Percentiles rank a stretch among this genome's conserved stretches.
These are phyloP conservation scores for Mortierella sp. DNA, from an alignment of 371 early-diverging fungal species.

Conservation along the genomic window DNA sequence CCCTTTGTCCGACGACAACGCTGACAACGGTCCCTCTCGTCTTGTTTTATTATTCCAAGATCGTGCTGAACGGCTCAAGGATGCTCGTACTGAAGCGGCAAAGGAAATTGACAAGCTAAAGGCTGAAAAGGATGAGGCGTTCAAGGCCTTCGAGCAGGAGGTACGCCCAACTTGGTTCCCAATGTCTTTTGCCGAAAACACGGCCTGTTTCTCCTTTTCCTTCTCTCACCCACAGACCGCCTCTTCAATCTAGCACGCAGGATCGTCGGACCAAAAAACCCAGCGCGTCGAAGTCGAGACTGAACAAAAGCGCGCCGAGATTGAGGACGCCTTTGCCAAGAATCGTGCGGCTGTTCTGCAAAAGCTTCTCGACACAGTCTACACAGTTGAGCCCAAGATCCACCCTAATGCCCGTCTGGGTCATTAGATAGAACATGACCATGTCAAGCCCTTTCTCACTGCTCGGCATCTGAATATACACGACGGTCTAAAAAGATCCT, in stretches of 20 bases:
- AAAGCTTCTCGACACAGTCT: slow-evolving; percentile 78
- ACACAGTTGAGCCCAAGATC: slow-evolving; percentile 78
- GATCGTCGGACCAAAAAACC: slow-evolving; percentile 76
- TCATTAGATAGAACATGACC: neutral
- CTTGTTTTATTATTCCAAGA: slow-evolving; percentile 61
- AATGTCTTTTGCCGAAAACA: too few species aligned
- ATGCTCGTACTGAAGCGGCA: slow-evolving; percentile 92
- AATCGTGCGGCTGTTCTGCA: slow-evolving; percentile 79
- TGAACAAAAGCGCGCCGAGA: slow-evolving; percentile 77
- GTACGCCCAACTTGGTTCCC: too few species aligned
- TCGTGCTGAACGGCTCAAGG: slow-evolving; percentile 92
- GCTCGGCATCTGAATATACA: too few species aligned
- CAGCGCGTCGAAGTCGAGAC: slow-evolving; percentile 82
- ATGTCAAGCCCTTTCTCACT: too few species aligned
- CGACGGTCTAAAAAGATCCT: too few species aligned
- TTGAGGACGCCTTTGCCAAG: slow-evolving; percentile 69
- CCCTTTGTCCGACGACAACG: too few species aligned
- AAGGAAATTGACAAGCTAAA: slow-evolving; percentile 93
- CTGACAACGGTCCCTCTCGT: too few species aligned
- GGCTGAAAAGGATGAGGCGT: slow-evolving; percentile 85
- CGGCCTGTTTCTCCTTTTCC: neutral
- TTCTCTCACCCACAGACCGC: too few species aligned
- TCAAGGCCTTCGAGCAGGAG: slow-evolving; percentile 83
- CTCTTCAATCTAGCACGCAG: slow-evolving; percentile 84
- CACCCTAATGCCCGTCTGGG: slow-evolving; percentile 62